phyloP scores from a whole-genome alignment of 192 early-diverging fungal genomes.

The Entophlyctis luteolus region DNA sequence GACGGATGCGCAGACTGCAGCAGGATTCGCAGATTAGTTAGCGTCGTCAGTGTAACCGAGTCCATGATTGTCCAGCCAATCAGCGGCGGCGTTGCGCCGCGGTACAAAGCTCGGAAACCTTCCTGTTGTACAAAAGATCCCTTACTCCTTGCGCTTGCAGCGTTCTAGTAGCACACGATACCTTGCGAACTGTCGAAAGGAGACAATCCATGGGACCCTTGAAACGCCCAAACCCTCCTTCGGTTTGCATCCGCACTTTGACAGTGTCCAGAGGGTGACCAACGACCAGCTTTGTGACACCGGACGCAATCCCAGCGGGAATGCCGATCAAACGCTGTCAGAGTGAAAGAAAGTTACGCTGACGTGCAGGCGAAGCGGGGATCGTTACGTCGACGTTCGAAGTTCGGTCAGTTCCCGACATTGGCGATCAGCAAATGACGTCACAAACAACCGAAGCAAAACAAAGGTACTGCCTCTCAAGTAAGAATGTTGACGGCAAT shows the following conservation, averaged over 20 bases:
- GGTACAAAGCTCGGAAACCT: slow-evolving; percentile 74
- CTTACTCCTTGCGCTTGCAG: not conserved
- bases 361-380: too few species aligned
- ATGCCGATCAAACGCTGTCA: not conserved
- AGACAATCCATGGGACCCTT: slow-evolving; percentile 75
- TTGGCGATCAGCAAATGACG: too few species aligned
- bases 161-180: slow-evolving; percentile 49
- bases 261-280: slow-evolving; percentile 37
- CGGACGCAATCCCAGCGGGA: not conserved
- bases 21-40: slow-evolving; percentile 76
- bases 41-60: slow-evolving; percentile 67
- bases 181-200: slow-evolving; percentile 74
- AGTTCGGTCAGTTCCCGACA: too few species aligned
- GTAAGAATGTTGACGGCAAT: too few species aligned
- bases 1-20: slow-evolving; percentile 54
- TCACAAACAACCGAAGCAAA: too few species aligned
- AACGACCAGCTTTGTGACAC: slow-evolving; percentile 16
- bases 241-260: slow-evolving; percentile 49
- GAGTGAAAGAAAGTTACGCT: not conserved
- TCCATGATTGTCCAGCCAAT: slow-evolving; percentile 92
- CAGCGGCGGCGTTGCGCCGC: slow-evolving; percentile 87
- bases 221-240: slow-evolving; percentile 42
- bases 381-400: too few species aligned
- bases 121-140: slow-evolving; percentile 21
- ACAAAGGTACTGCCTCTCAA: too few species aligned